Conservation (phyloP, 1,284 basidiomycete species). For the Ganoderma leucocontextum region DNA sequence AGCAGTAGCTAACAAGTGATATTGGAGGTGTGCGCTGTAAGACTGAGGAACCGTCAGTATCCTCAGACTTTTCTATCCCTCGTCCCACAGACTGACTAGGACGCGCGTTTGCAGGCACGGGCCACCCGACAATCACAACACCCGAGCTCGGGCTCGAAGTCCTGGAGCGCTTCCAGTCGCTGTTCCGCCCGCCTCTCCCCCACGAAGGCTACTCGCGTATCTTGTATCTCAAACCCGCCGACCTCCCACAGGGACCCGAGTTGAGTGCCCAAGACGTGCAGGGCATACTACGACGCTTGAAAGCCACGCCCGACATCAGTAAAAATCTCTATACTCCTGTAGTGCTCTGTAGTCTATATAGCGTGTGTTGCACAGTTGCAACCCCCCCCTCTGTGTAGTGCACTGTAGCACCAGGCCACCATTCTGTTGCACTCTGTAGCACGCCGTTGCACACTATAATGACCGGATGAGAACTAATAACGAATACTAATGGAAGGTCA, state of each 20-base stretch:
- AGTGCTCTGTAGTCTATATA: no score
- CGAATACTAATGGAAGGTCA: no score
- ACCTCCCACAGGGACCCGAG: constrained; percentile 52
- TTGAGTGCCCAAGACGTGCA: constrained; percentile 61
- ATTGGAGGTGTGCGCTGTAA: constrained; percentile 59
- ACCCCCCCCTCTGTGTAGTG: no score
- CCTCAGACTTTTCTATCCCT: background rate
- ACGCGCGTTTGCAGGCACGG: constrained; percentile 54
- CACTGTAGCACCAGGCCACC: no score
- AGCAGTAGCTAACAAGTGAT: background rate
- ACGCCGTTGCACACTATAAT: no score
- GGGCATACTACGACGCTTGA: constrained; percentile 58
- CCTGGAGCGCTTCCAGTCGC: constrained; percentile 65
- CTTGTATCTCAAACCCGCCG: constrained; percentile 57
- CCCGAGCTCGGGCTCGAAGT: constrained; percentile 62
- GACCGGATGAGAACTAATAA: no score
- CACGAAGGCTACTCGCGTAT: constrained; percentile 70
- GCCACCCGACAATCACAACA: constrained; percentile 74
- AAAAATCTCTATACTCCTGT: no score
- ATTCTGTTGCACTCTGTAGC: no score
- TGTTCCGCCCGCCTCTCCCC: constrained; percentile 60
- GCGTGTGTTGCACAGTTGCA: no score
- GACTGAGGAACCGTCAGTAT: constrained; percentile 55
- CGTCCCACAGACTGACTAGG: background rate
- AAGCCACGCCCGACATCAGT: constrained; percentile 53